Percentiles rank a stretch among this genome's conserved stretches.
phyloP scores from a whole-genome alignment of 2,329 filamentous ascomycete species.

The Akanthomyces lecanii region DNA sequence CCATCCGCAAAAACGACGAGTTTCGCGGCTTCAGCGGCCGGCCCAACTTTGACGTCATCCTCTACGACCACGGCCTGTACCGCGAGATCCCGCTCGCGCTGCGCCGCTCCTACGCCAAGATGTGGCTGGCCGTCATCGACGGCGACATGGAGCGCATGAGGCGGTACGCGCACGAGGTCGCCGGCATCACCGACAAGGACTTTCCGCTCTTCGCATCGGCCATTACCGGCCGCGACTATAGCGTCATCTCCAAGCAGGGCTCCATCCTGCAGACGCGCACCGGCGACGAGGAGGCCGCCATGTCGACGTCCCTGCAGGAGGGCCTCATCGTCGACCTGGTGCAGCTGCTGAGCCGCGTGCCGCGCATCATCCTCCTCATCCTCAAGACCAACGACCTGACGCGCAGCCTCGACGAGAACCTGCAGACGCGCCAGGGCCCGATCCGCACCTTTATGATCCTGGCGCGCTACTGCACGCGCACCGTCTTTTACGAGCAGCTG shows the following conservation, averaged over 20 bases:
- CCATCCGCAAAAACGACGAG: slow-evolving; percentile 71
- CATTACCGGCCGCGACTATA: slow-evolving; percentile 91
- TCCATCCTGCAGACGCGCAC: slow-evolving; percentile 58
- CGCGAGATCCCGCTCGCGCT: slow-evolving; percentile 79
- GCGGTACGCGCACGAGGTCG: slow-evolving; percentile 82
- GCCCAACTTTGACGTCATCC: slow-evolving; percentile 87
- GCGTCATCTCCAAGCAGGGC: slow-evolving; percentile 61
- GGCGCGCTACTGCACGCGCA: slow-evolving; percentile 62
- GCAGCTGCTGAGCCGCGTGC: slow-evolving; percentile 81
- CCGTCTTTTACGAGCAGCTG: slow-evolving; percentile 61
- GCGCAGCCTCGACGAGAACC: slow-evolving; percentile 84
- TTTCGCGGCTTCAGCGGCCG: slow-evolving; percentile 46
- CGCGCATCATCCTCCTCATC: slow-evolving; percentile 87
- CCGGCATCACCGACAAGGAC: slow-evolving; percentile 80
- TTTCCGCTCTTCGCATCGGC: slow-evolving; percentile 95
- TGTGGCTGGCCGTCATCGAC: slow-evolving; percentile 95
- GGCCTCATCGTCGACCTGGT: slow-evolving; percentile 87
- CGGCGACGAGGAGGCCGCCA: slow-evolving; percentile 76
- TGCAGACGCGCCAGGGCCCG: slow-evolving; percentile 68
- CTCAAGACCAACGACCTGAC: slow-evolving; percentile 98
- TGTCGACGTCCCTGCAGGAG: slow-evolving; percentile 78
- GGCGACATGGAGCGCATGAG: slow-evolving; percentile 83
- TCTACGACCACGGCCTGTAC: slow-evolving; percentile 97
- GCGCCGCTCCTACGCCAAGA: slow-evolving; percentile 85
- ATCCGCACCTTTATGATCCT: slow-evolving; percentile 64